These are phyloP conservation scores for Cladosporium sp. DNA, from an alignment of 2,329 filamentous ascomycete species.

Conservation along the genomic window DNA sequence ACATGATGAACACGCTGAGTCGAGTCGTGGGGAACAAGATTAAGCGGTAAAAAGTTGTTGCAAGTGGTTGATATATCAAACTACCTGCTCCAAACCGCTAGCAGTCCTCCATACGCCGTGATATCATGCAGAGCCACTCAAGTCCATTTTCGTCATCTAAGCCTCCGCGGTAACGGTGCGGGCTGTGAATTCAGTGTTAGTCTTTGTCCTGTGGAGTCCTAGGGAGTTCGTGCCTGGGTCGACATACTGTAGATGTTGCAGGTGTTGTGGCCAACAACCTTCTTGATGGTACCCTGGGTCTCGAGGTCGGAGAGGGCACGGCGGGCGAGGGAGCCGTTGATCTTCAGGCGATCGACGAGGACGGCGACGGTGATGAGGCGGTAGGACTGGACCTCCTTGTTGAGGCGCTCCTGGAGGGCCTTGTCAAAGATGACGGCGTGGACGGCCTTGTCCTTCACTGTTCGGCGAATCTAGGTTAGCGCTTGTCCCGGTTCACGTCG, in stretches of 20 bases:
- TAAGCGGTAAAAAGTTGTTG: constrained; percentile 18
- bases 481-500: constrained; percentile 6
- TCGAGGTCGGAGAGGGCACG: constrained; percentile 88
- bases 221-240: background rate
- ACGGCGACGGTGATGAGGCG: constrained; percentile 97
- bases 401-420: constrained; percentile 93
- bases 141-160: constrained; percentile 14
- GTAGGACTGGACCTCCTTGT: constrained; percentile 99
- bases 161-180: constrained; percentile 16
- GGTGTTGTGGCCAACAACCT: constrained; percentile 93
- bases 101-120: constrained; percentile 19
- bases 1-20: background rate
- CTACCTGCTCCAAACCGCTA: constrained; percentile 19
- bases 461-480: constrained; percentile 36
- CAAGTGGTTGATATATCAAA: constrained; percentile 18
- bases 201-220: background rate
- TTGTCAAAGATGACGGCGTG: constrained; percentile 99
- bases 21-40: background rate
- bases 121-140: constrained; percentile 18
- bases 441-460: constrained; percentile 99
- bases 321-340: constrained; percentile 96
- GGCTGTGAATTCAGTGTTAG: constrained; percentile 12
- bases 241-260: constrained; percentile 94
- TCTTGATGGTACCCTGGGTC: constrained; percentile 98
- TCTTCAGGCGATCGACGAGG: constrained; percentile 99